Base-by-base conservation (phyloP, 768 basidiomycete genomes). In the Dacryopinax primogenitus region DNA sequence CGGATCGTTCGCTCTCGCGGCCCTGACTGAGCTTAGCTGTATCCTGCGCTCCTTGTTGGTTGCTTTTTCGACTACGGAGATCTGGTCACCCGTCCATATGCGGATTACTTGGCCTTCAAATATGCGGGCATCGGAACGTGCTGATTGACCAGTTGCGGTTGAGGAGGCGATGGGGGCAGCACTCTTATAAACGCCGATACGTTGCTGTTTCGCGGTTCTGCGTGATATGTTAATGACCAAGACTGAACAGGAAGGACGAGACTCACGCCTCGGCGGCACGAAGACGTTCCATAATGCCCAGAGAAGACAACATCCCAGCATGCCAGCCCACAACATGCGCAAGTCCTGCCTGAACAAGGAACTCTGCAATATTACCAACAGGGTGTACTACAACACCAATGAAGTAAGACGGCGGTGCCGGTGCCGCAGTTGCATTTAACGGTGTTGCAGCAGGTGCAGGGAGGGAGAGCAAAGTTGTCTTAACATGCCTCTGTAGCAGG, bases 321-420 rank as follows among this genome's bases (percentile, higher is more conserved):
- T 99, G 95, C 94, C 94, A 97, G 73, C 95, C 94, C 66, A 98
- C 87, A 62, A 97, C 82, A 65, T 91, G 87, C 18, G 94, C 95
- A 1, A 97, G 79, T 32, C 95, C 94, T 47, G 84, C 83, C 2
- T 82, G 83, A 32, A 92, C 85, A 37, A 99, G 80, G 74, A 88
- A 85, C 70, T 95, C 91, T 13, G 92, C 93, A 28, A 99, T 87
- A 75, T 96, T 96, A 33, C 95, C 95, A 18, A 86, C 90, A 9
- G 95, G 93, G 73, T 98, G 95, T 41, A 90, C 76, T 13, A 91
- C 88, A 65, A 83, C 85, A 66, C 93, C 95, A 72, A 99, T 96
- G 76, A 93, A 94, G 64, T 92, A 83, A 63, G 84, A 89, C 6
- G 88, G 87, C 26, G 89, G 79, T 4, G 85, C 79, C 1, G 86